Evolutionary conservation across 805 yeast genomes (phyloP), one percentile per base, ranked within the genome.

Genomic region (Pichia exigua): DNA sequence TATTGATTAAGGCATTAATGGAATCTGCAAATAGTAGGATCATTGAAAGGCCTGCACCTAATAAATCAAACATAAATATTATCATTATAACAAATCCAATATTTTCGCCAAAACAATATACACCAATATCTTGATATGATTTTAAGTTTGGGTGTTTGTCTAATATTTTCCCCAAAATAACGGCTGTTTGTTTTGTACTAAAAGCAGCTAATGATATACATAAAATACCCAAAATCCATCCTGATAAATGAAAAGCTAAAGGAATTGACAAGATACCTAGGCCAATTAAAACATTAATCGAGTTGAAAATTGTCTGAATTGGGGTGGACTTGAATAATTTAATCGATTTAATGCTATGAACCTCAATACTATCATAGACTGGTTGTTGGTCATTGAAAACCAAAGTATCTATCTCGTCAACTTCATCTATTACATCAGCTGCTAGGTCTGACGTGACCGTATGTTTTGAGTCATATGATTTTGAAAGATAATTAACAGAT

Each of bases 231-330:
- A 69, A 51, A 2, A 80, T 58, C 84, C 89, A 81, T 4, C 95
- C 95, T 1, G 90, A 74, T 44, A 81, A 73, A 56, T 73, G 75
- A 50, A 87, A 66, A 1, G 86, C 95, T 54, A 82, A 70, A 0
- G 95, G 91, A 46, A 87, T 70, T 0, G 94, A 83, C 44, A 87
- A 71, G 47, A 87, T 72, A 1, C 92, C 94, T 40, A 87, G 77
- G 0, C 95, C 95, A 56, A 87, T 80, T 28, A 87, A 68, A 0
- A 85, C 85, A 62, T 87, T 87, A 46, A 86, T 81, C 1, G 91
- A 82, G 59, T 87, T 87, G 72, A 86, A 85, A 6, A 84, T 70
- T 0, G 95, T 86, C 63, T 86, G 95, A 1, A 86, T 80, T 0
- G 81, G 81, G 0, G 94, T 87, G 9, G 84, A 78, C 57, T 67